Conservation (phyloP, 305 asterid genomes). For the Fraxinus sp. region DNA sequence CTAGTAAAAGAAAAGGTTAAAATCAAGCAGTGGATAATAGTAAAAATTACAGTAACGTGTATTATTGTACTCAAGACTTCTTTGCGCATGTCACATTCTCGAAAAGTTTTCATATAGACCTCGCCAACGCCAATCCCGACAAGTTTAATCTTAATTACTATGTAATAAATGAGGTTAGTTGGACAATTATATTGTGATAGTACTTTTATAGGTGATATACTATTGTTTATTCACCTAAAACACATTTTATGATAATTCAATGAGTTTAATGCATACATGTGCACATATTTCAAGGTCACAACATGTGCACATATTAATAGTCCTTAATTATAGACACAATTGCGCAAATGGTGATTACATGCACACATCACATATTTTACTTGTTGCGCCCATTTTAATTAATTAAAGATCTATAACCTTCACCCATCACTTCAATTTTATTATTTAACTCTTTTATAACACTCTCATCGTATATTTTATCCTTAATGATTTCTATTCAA, state of each 20-base stretch:
- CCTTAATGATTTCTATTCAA: neutral
- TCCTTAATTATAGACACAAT: neutral
- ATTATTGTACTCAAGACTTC: neutral
- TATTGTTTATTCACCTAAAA: neutral
- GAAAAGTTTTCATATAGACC: neutral
- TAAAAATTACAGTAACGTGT: neutral
- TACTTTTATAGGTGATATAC: neutral
- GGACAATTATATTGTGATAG: neutral
- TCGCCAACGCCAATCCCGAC: neutral
- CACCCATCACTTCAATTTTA: neutral
- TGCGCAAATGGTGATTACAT: neutral
- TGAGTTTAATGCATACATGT: neutral
- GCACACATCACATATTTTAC: neutral
- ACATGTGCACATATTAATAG: neutral
- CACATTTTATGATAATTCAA: neutral
- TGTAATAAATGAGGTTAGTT: neutral
- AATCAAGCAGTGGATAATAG: neutral
- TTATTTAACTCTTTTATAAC: neutral
- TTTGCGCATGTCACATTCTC: neutral
- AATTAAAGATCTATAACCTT: neutral
- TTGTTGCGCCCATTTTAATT: neutral
- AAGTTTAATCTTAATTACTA: neutral
- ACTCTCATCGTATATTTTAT: neutral
- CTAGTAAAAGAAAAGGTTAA: neutral
- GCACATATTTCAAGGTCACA: neutral